Evolutionary conservation across 371 early-diverging fungal genomes (phyloP).

Genomic region (Mortierella sp.): DNA sequence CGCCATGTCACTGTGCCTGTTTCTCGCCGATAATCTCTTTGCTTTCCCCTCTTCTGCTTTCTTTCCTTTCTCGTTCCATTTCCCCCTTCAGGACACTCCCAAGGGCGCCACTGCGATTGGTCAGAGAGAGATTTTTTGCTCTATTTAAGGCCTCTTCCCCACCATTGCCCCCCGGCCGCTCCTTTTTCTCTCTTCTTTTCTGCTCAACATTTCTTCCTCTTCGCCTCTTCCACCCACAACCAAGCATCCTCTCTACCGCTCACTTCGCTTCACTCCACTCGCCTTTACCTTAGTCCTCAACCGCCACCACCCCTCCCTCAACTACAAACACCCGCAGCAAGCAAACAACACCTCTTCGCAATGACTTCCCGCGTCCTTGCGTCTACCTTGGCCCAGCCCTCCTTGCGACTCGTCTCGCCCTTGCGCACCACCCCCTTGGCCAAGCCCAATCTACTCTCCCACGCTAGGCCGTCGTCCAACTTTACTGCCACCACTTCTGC

Average conservation of each 20-base stretch:
- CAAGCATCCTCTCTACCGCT: background rate
- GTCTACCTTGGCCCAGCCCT: conserved; percentile 16
- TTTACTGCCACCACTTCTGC: background rate
- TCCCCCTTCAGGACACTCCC: background rate
- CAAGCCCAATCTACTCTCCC: conserved; percentile 47
- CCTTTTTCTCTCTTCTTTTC: background rate
- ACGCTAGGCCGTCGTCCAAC: conserved; percentile 24
- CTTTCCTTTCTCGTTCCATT: background rate
- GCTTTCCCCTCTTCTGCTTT: background rate
- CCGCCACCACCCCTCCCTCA: background rate
- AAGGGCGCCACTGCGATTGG: background rate
- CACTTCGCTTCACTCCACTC: background rate
- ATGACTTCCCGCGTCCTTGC: conserved; percentile 38
- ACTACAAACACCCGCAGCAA: background rate
- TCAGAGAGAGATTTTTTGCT: background rate
- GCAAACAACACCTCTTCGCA: background rate
- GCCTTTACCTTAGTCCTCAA: background rate
- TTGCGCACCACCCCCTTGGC: conserved; percentile 14
- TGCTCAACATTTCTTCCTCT: background rate
- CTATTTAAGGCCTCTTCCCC: background rate
- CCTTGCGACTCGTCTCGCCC: conserved; percentile 19
- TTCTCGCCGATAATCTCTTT: conserved; percentile 1
- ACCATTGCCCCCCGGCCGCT: conserved; percentile 1
- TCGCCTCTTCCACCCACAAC: background rate
- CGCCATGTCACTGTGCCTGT: background rate